These are phyloP conservation scores for Cucumis cinereus DNA, from an alignment of 306 rosid genomes.

Conservation along the genomic window DNA sequence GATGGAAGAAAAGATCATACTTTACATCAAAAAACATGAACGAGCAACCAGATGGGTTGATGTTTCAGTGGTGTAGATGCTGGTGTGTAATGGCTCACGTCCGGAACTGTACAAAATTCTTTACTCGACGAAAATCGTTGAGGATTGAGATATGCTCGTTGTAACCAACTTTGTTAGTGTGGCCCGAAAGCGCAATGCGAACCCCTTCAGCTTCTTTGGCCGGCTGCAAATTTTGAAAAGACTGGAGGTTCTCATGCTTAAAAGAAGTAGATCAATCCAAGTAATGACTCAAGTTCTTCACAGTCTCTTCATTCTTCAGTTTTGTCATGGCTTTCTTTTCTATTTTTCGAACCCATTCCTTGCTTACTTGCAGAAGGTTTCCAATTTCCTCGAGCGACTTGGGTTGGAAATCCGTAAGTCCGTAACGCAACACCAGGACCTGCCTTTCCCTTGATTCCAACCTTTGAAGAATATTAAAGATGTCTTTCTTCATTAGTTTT, in stretches of 20 bases:
- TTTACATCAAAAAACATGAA: neutral
- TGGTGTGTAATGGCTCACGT: neutral
- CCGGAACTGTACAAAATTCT: neutral
- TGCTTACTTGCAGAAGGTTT: constrained; percentile 42
- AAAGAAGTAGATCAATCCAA: constrained; percentile 15
- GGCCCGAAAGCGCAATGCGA: neutral
- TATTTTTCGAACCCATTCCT: constrained; percentile 64
- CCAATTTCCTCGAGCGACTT: constrained; percentile 71
- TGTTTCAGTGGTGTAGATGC: neutral
- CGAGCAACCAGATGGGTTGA: neutral
- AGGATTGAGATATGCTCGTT: neutral
- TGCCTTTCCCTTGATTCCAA: constrained; percentile 67
- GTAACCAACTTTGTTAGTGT: neutral
- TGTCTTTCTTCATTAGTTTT: constrained; percentile 49
- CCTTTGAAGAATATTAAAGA: constrained; percentile 34
- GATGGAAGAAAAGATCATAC: neutral
- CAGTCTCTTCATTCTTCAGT: constrained; percentile 32
- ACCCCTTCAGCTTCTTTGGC: neutral
- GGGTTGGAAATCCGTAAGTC: constrained; percentile 46
- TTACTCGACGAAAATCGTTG: neutral
- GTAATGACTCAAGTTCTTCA: constrained; percentile 34
- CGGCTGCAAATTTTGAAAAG: neutral
- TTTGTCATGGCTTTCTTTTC: constrained; percentile 59
- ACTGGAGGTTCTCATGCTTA: neutral
- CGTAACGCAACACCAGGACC: constrained; percentile 55